Conservation (phyloP, 2,329 filamentous ascomycete genomes). For the Penicillium fuscoglaucum region DNA sequence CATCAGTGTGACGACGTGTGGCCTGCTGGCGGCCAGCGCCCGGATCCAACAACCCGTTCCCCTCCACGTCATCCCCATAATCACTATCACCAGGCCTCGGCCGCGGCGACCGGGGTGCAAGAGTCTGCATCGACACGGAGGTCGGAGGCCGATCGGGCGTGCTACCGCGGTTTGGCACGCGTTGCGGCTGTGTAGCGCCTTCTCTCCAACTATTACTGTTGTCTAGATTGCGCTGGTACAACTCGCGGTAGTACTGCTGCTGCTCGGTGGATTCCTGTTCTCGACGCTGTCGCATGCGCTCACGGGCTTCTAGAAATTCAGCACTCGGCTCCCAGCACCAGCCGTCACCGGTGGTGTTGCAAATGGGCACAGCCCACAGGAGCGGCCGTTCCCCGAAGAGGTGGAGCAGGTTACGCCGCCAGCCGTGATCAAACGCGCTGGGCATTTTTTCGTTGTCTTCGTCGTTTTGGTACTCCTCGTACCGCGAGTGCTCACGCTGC, state of each 20-base stretch:
- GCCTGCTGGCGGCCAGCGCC: conserved; percentile 16
- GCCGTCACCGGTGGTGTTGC: conserved; percentile 85
- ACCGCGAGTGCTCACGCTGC: conserved; percentile 65
- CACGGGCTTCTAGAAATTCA: conserved; percentile 68
- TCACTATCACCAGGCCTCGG: conserved; percentile 38
- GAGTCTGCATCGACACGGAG: conserved; percentile 46
- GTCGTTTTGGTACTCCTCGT: conserved; percentile 83
- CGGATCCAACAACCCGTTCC: conserved; percentile 21
- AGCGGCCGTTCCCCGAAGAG: conserved; percentile 73
- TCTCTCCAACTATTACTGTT: conserved; percentile 33
- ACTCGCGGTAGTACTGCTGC: conserved; percentile 36
- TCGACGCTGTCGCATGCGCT: conserved; percentile 31
- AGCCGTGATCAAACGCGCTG: conserved; percentile 89
- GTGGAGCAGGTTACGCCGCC: conserved; percentile 74
- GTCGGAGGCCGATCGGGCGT: conserved; percentile 38
- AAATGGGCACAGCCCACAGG: conserved; percentile 78
- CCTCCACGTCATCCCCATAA: conserved; percentile 34
- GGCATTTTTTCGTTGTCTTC: conserved; percentile 84
- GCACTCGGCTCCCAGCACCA: conserved; percentile 90
- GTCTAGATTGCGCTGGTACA: conserved; percentile 38
- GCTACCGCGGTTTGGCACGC: conserved; percentile 21
- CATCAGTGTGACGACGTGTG: conserved; percentile 29
- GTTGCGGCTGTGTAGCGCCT: conserved; percentile 19
- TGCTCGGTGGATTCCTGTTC: conserved; percentile 34
- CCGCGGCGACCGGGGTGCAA: conserved; percentile 42